Evolutionary conservation across 805 yeast genomes (phyloP).

Genomic region (Candida ulmi): DNA sequence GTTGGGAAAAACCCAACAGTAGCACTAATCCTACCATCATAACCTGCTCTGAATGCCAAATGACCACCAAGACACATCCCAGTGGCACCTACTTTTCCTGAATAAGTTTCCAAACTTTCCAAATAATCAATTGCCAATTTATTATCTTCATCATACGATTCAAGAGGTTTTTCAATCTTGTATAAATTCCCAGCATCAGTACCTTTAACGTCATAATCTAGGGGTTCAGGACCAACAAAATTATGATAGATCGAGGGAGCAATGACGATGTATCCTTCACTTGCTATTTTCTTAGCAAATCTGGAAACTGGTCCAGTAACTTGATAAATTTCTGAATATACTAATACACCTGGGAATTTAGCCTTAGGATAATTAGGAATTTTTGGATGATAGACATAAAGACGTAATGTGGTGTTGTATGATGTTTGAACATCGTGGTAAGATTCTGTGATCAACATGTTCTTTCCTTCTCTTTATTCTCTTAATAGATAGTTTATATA

Average conservation of each 20-base stretch:
- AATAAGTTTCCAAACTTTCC: conserved; percentile 51
- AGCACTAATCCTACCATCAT: conserved; percentile 60
- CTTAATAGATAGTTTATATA: background rate
- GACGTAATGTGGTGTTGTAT: conserved; percentile 59
- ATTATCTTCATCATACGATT: conserved; percentile 74
- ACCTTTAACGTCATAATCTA: conserved; percentile 66
- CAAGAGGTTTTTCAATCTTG: conserved; percentile 61
- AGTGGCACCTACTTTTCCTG: conserved; percentile 72
- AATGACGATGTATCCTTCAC: conserved; percentile 74
- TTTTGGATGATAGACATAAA: conserved; percentile 61
- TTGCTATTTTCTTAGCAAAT: conserved; percentile 72
- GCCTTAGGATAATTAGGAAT: conserved; percentile 72
- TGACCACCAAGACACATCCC: conserved; percentile 90
- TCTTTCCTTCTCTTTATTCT: background rate
- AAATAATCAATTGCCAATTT: conserved; percentile 59
- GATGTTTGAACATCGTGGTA: conserved; percentile 62
- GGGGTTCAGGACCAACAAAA: conserved; percentile 56
- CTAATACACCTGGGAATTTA: conserved; percentile 75
- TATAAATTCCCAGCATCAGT: conserved; percentile 69
- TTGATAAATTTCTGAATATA: conserved; percentile 77
- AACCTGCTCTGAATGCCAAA: conserved; percentile 65
- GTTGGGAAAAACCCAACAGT: conserved; percentile 77
- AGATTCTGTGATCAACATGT: conserved; percentile 65
- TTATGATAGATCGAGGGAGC: conserved; percentile 79
- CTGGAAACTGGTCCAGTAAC: conserved; percentile 78